A percentile compares a stretch with the other conserved stretches of the same genome.
Evolutionary conservation across 257 asterid genomes (phyloP).

Genomic region (Anisodus acutangulus): DNA sequence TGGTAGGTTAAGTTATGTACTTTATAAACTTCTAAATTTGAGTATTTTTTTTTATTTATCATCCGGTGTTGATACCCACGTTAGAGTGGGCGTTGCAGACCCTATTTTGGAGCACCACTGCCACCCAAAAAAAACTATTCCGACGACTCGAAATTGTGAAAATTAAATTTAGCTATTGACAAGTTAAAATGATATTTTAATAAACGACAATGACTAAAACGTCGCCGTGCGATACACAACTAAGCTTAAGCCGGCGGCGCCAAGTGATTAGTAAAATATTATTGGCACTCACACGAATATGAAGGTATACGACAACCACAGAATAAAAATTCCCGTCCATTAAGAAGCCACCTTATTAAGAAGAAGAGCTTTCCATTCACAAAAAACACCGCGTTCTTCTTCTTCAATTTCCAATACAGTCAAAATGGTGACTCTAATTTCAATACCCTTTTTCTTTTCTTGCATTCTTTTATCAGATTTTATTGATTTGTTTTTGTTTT

Average conservation of each 20-base stretch:
- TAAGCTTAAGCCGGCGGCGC: slow-evolving; percentile 33
- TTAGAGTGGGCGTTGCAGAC: too few relatives aligned
- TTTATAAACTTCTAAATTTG: too few relatives aligned
- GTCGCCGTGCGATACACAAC: not conserved
- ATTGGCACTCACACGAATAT: not conserved
- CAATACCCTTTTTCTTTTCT: not conserved
- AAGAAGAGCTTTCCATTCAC: not conserved
- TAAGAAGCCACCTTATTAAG: not conserved
- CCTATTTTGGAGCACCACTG: too few relatives aligned
- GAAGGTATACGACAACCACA: not conserved
- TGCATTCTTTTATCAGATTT: not conserved
- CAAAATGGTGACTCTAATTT: slow-evolving; percentile 37
- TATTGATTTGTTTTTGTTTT: not conserved
- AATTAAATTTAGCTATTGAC: too few relatives aligned
- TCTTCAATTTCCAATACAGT: not conserved
- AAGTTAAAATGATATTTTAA: too few relatives aligned
- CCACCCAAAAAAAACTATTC: too few relatives aligned
- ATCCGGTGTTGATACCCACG: too few relatives aligned
- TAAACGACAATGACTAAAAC: not conserved
- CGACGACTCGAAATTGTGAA: too few relatives aligned
- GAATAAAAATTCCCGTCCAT: slow-evolving; percentile 17
- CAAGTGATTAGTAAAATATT: not conserved
- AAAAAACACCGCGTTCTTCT: slow-evolving; percentile 2
- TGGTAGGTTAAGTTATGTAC: too few relatives aligned
- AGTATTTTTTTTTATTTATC: too few relatives aligned